Conservation (phyloP, 208 protist species). For the Leishmania arabica region DNA sequence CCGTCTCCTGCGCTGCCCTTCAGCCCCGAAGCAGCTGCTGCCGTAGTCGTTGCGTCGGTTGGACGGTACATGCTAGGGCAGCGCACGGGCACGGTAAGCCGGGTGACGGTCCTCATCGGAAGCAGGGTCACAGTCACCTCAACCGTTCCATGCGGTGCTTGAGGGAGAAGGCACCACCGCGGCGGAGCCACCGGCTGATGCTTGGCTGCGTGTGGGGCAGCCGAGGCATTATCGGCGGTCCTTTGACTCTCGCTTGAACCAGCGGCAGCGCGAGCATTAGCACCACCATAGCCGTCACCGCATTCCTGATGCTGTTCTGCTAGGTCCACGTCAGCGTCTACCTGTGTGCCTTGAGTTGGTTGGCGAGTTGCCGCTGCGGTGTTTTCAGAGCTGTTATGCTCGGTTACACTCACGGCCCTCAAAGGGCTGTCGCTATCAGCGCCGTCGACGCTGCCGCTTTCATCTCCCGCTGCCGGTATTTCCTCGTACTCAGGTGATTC, state of each 20-base stretch:
- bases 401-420: not conserved
- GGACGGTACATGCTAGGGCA: conserved; percentile 22
- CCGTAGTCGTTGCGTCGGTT: not conserved
- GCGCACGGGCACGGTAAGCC: conserved; percentile 34
- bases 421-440: not conserved
- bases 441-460: not conserved
- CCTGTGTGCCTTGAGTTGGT: conserved; percentile 41
- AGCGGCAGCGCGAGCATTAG: not conserved
- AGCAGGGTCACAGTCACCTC: conserved; percentile 35
- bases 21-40: not conserved
- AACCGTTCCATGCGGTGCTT: conserved; percentile 33
- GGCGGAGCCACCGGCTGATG: conserved; percentile 5
- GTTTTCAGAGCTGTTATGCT: not conserved
- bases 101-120: conserved; percentile 32
- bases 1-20: not conserved
- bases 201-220: not conserved
- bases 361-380: conserved; percentile 19
- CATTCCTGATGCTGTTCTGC: not conserved
- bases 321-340: conserved; percentile 25
- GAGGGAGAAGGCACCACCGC: conserved; percentile 17
- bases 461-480: not conserved
- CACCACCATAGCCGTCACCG: not conserved
- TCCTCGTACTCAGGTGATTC: conserved; percentile 16
- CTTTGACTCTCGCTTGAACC: not conserved
- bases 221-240: not conserved